Conservation (phyloP, 768 basidiomycete genomes). For the Megacollybia marginata region DNA sequence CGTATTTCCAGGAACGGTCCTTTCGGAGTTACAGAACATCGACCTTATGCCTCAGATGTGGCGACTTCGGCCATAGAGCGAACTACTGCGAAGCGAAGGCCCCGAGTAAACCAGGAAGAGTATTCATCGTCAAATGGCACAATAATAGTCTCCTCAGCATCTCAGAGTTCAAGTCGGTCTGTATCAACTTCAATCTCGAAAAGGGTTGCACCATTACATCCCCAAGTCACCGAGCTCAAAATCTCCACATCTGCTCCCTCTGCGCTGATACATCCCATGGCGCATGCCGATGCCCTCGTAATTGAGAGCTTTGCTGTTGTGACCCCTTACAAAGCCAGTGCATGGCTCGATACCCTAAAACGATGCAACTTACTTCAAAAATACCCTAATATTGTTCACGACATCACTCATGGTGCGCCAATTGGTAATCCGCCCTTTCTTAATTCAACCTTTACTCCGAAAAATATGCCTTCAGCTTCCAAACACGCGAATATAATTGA, state of each 20-base stretch:
- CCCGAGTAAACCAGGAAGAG: neutral
- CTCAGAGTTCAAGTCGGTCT: neutral
- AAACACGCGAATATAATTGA: constrained; percentile 2
- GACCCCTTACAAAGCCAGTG: constrained; percentile 6
- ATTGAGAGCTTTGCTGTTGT: constrained; percentile 2
- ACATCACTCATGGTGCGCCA: constrained; percentile 6
- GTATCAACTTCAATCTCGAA: neutral
- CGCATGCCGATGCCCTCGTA: constrained; percentile 6
- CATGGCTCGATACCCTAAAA: neutral
- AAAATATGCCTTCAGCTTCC: too few relatives aligned
- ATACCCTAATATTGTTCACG: neutral
- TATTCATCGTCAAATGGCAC: neutral
- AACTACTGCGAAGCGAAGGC: neutral
- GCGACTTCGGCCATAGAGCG: neutral
- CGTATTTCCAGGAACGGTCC: neutral
- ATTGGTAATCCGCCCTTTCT: constrained; percentile 5
- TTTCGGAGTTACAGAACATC: neutral
- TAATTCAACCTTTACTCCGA: constrained; percentile 5
- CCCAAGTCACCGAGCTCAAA: neutral
- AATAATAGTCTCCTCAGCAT: neutral
- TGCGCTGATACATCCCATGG: neutral
- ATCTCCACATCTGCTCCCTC: neutral
- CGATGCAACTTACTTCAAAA: neutral
- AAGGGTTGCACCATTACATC: neutral
- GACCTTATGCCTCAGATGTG: neutral